phyloP scores from a whole-genome alignment of 805 yeast genomes.

The Pichia cabralensis region DNA sequence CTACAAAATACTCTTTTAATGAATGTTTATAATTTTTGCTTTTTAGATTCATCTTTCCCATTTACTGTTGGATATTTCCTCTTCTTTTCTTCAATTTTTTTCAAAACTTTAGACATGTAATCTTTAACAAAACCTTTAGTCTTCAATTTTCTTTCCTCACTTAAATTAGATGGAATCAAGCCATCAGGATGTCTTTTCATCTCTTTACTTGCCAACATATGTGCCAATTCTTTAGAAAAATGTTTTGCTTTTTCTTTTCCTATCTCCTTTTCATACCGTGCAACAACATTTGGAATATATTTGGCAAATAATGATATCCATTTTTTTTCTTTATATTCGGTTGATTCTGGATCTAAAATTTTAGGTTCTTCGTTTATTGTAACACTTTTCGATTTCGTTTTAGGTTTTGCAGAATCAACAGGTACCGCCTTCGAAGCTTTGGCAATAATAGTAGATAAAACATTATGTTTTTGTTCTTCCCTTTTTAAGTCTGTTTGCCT shows the following conservation, averaged over 20 bases:
- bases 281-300: constrained; percentile 69
- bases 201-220: constrained; percentile 61
- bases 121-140: constrained; percentile 50
- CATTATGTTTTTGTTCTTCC: constrained; percentile 18
- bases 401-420: constrained; percentile 3
- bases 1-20: too few relatives aligned
- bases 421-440: constrained; percentile 16
- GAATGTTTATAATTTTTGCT: constrained; percentile 2
- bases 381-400: background rate
- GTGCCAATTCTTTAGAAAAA: constrained; percentile 72
- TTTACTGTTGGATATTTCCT: constrained; percentile 4
- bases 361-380: constrained; percentile 14
- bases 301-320: constrained; percentile 54
- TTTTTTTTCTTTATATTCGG: constrained; percentile 16
- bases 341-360: too few relatives aligned
- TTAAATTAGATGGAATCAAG: constrained; percentile 45
- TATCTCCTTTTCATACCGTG: constrained; percentile 52
- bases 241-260: constrained; percentile 67
- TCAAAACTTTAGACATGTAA: constrained; percentile 60
- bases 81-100: constrained; percentile 35
- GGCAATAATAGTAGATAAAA: constrained; percentile 21
- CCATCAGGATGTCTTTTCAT: constrained; percentile 32
- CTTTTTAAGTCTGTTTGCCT: constrained; percentile 18
- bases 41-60: background rate
- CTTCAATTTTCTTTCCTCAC: constrained; percentile 57